phyloP scores from a whole-genome alignment of 805 yeast genomes.

The Lipomyces sp. region DNA sequence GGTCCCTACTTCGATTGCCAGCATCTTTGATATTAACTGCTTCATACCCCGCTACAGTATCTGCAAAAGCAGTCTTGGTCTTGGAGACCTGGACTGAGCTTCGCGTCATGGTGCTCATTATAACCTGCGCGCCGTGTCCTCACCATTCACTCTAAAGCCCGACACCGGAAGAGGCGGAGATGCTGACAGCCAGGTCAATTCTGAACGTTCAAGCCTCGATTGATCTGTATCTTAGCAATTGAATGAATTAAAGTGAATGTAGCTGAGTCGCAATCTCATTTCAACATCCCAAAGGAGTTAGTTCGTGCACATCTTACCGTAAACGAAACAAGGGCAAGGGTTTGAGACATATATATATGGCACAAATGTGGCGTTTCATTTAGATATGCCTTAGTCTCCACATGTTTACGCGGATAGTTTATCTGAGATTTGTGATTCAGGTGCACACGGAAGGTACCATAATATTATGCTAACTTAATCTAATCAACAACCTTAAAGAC shows the following conservation, averaged over 20 bases:
- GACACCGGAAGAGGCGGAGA: neutral
- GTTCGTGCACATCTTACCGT: too few relatives aligned
- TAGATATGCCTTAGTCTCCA: too few relatives aligned
- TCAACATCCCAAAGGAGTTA: neutral
- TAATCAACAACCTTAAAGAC: too few relatives aligned
- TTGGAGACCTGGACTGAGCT: neutral
- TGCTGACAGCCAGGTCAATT: neutral
- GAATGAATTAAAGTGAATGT: neutral
- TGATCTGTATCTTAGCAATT: neutral
- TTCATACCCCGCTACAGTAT: constrained; percentile 27
- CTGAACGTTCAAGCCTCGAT: neutral
- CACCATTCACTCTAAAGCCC: neutral
- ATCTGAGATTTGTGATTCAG: too few relatives aligned
- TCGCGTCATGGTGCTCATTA: neutral
- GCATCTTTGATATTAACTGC: constrained; percentile 57
- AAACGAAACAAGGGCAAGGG: too few relatives aligned
- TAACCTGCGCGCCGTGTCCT: neutral
- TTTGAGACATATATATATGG: too few relatives aligned
- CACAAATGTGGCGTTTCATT: too few relatives aligned
- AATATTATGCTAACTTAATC: too few relatives aligned
- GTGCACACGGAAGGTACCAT: too few relatives aligned
- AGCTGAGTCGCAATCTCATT: too few relatives aligned
- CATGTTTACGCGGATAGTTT: too few relatives aligned
- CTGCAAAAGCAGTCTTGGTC: constrained; percentile 18
- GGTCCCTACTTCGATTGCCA: constrained; percentile 70